Conservation (phyloP, 2,329 filamentous ascomycete species). For the Pyrenophora graminea region DNA sequence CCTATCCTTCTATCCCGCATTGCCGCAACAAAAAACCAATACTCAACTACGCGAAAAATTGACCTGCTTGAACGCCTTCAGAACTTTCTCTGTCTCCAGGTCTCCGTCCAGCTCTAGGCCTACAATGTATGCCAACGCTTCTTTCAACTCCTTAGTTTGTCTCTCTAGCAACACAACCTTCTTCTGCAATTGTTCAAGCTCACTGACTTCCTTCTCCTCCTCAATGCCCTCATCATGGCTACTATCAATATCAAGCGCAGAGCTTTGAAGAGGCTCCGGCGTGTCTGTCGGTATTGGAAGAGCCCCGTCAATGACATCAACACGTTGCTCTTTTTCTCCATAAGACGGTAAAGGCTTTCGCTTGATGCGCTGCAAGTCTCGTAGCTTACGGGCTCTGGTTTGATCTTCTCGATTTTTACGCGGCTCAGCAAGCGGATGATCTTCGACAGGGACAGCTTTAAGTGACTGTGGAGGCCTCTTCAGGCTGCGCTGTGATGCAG, state of each 20-base stretch:
- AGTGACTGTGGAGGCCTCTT: slow-evolving; percentile 21
- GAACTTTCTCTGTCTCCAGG: slow-evolving; percentile 23
- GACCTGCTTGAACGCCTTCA: slow-evolving; percentile 18
- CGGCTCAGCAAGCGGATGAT: slow-evolving; percentile 33
- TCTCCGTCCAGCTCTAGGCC: slow-evolving; percentile 29
- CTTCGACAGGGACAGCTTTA: slow-evolving; percentile 22
- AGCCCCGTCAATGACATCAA: slow-evolving; percentile 12
- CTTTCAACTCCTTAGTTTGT: slow-evolving; percentile 33
- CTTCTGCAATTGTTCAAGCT: slow-evolving; percentile 25
- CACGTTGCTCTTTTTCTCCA: slow-evolving; percentile 9
- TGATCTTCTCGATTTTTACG: slow-evolving; percentile 20
- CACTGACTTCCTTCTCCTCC: slow-evolving; percentile 11
- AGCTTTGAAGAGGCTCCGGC: slow-evolving; percentile 15
- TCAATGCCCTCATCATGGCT: slow-evolving; percentile 14
- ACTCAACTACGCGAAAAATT: background rate
- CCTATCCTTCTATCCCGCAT: no score
- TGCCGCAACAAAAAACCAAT: background rate
- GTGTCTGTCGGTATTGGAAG: slow-evolving; percentile 22
- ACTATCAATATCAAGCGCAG: slow-evolving; percentile 4
- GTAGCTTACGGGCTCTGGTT: slow-evolving; percentile 13
- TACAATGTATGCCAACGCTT: slow-evolving; percentile 32
- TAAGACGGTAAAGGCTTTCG: slow-evolving; percentile 20
- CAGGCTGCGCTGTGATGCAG: slow-evolving; percentile 18
- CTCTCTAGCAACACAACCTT: slow-evolving; percentile 25
- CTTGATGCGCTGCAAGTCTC: slow-evolving; percentile 33